These are phyloP conservation scores for Ophioceras dolichostomum DNA, from an alignment of 2,329 filamentous ascomycete genomes.

Conservation along the genomic window DNA sequence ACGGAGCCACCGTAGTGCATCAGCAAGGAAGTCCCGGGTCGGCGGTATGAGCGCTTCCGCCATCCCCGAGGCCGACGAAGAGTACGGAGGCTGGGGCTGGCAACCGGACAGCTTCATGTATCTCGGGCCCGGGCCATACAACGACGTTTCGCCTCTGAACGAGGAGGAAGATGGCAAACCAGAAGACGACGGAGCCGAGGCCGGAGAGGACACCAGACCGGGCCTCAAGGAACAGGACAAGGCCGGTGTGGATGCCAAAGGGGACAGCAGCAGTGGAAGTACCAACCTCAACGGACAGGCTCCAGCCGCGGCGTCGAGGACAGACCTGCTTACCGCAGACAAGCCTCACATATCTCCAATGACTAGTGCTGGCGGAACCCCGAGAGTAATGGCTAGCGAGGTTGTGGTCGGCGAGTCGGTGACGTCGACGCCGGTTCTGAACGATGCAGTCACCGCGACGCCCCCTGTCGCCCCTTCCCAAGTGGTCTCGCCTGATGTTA, in stretches of 20 bases:
- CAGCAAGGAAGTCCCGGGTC: background rate
- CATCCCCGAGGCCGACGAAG: constrained; percentile 19
- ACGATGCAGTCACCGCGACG: background rate
- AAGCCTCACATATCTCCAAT: background rate
- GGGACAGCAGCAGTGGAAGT: too few relatives aligned
- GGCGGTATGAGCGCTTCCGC: background rate
- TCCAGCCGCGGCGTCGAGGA: background rate
- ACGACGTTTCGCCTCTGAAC: constrained; percentile 31
- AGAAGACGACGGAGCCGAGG: background rate
- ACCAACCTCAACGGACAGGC: background rate
- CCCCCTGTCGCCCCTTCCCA: background rate
- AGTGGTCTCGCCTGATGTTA: background rate
- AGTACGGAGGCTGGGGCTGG: constrained; percentile 9
- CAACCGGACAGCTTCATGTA: constrained; percentile 33
- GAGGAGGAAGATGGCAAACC: constrained; percentile 16
- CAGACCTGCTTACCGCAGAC: background rate
- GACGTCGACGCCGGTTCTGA: background rate
- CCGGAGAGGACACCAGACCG: background rate
- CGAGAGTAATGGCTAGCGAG: background rate
- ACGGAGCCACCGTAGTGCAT: background rate
- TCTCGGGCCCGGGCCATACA: constrained; percentile 32
- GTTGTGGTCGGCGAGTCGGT: background rate
- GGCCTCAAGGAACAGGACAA: too few relatives aligned
- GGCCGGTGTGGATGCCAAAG: too few relatives aligned
- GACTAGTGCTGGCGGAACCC: constrained; percentile 3